phyloP scores from a whole-genome alignment of 148 eudicot species.

The Arctostaphylos glauca region DNA sequence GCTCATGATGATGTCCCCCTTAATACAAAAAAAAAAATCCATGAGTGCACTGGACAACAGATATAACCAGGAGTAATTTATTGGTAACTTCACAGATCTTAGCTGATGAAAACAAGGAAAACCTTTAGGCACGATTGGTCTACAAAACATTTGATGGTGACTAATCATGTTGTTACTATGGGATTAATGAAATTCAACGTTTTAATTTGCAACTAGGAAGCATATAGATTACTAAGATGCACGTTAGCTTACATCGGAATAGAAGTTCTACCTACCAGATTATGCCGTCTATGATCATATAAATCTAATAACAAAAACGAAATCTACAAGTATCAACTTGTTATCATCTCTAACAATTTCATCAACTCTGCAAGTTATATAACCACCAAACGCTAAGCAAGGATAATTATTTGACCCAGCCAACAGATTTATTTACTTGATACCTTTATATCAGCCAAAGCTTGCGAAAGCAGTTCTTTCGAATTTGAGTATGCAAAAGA shows the following conservation, averaged over 20 bases:
- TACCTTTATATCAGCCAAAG: slow-evolving; percentile 92
- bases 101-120: neutral
- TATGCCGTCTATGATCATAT: neutral
- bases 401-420: neutral
- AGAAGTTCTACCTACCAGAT: neutral
- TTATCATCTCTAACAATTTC: neutral
- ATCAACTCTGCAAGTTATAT: neutral
- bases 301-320: neutral
- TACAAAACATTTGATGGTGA: neutral
- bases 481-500: slow-evolving; percentile 77
- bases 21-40: slow-evolving; percentile 21
- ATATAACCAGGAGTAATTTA: neutral
- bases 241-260: neutral
- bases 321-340: neutral
- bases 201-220: neutral
- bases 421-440: neutral
- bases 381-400: neutral
- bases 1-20: slow-evolving; percentile 83
- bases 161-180: neutral
- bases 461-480: slow-evolving; percentile 87
- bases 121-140: neutral
- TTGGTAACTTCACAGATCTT: neutral
- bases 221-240: neutral
- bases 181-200: neutral
- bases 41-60: slow-evolving; percentile 2